Conservation (phyloP, 768 basidiomycete genomes). For the Termitomyces sp. region DNA sequence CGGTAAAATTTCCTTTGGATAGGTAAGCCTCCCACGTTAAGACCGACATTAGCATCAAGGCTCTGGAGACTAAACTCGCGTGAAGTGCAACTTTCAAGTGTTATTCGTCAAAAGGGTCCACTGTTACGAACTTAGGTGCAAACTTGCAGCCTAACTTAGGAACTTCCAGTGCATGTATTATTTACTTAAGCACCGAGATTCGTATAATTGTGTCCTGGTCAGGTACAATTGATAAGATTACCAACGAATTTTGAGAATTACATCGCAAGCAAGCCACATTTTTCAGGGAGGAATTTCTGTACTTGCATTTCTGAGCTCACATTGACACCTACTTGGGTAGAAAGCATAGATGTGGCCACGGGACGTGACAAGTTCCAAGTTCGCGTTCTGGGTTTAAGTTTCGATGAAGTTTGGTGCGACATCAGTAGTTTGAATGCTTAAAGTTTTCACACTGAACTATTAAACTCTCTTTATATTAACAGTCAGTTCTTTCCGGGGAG, state of each 20-base stretch:
- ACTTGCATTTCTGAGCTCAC: conserved; percentile 20
- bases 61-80: too few relatives aligned
- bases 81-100: too few relatives aligned
- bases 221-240: neutral
- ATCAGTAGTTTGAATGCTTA: conserved; percentile 10
- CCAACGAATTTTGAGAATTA: conserved; percentile 16
- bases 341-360: conserved; percentile 25
- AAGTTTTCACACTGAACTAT: neutral
- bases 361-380: conserved; percentile 13
- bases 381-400: conserved; percentile 11
- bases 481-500: too few relatives aligned
- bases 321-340: conserved; percentile 19
- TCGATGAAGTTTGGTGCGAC: neutral
- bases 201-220: too few relatives aligned
- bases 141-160: too few relatives aligned
- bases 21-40: too few relatives aligned
- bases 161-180: too few relatives aligned
- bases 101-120: too few relatives aligned
- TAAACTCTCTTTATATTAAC: neutral
- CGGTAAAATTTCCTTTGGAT: too few relatives aligned
- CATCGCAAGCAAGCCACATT: conserved; percentile 19
- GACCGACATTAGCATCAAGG: too few relatives aligned
- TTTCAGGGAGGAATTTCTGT: conserved; percentile 14
- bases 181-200: too few relatives aligned
- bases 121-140: too few relatives aligned